Conservation (phyloP, 1,139 yeast genomes). For the Sugiyamaella novakii region DNA sequence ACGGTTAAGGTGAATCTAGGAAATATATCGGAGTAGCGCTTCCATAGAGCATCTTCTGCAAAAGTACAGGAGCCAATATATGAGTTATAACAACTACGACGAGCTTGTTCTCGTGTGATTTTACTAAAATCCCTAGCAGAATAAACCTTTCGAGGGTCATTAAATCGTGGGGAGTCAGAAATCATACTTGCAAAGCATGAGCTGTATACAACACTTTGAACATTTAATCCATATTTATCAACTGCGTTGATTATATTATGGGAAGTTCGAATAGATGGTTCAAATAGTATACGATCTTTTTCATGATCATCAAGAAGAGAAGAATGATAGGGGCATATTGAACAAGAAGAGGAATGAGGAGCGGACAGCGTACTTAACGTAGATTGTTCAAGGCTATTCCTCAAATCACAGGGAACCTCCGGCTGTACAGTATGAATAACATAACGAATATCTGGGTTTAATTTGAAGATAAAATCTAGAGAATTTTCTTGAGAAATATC, state of each 20-base stretch:
- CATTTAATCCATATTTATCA: constrained; percentile 28
- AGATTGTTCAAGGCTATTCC: neutral
- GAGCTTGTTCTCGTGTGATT: constrained; percentile 30
- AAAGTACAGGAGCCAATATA: constrained; percentile 30
- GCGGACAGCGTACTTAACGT: constrained; percentile 38
- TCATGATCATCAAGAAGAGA: constrained; percentile 38
- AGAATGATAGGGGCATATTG: constrained; percentile 24
- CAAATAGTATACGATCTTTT: constrained; percentile 34
- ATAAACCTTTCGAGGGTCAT: constrained; percentile 30
- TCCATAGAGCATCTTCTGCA: constrained; percentile 35
- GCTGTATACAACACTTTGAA: constrained; percentile 30
- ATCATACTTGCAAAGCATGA: constrained; percentile 35
- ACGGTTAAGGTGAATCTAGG: constrained; percentile 27
- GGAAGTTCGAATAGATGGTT: constrained; percentile 31
- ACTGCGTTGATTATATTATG: constrained; percentile 31
- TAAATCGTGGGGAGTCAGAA: constrained; percentile 33
- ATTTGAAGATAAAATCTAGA: constrained; percentile 52
- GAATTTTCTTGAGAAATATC: constrained; percentile 54
- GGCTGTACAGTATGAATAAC: constrained; percentile 64
- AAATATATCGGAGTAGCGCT: constrained; percentile 27
- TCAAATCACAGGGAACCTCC: constrained; percentile 45
- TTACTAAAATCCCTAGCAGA: constrained; percentile 30
- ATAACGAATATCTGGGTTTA: constrained; percentile 50
- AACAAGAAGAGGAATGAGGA: constrained; percentile 41
- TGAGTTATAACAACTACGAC: constrained; percentile 25